These are phyloP conservation scores for Macrophomina pseudophaseolina DNA, from an alignment of 2,329 filamentous ascomycete species.

Conservation along the genomic window DNA sequence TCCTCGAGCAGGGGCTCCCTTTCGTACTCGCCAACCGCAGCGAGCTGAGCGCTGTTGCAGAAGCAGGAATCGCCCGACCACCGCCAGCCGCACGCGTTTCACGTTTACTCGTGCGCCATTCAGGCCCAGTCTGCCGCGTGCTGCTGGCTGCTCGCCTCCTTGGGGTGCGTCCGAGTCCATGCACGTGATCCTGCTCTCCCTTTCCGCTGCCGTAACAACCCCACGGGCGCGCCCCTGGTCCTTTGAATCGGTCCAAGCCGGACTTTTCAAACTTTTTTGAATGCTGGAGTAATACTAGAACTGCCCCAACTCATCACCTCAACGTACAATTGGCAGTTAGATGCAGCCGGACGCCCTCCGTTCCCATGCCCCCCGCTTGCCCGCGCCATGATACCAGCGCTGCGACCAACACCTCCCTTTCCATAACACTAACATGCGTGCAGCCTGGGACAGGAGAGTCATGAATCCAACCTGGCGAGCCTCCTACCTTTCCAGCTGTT, in stretches of 20 bases:
- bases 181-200: neutral
- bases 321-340: constrained; percentile 22
- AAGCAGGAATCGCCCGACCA: neutral
- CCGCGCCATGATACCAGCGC: constrained; percentile 8
- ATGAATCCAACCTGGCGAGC: constrained; percentile 12
- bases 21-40: constrained; percentile 1
- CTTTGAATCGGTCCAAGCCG: neutral
- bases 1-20: constrained; percentile 1
- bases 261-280: constrained; percentile 22
- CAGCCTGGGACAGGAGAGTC: constrained; percentile 11
- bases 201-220: neutral
- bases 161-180: neutral
- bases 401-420: neutral
- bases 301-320: constrained; percentile 10
- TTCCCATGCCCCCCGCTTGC: constrained; percentile 13
- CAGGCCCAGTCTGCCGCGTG: neutral
- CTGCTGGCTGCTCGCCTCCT: neutral
- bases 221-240: too few species aligned
- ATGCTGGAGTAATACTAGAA: constrained; percentile 21
- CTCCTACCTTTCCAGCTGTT: constrained; percentile 16
- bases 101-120: neutral
- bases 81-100: constrained; percentile 2
- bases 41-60: neutral
- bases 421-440: constrained; percentile 18
- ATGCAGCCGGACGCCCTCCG: constrained; percentile 19